A percentile compares a stretch with the other conserved stretches of the same genome.
These are phyloP conservation scores for Beauveria brongniartii DNA, from an alignment of 2,329 filamentous ascomycete genomes.

Conservation along the genomic window DNA sequence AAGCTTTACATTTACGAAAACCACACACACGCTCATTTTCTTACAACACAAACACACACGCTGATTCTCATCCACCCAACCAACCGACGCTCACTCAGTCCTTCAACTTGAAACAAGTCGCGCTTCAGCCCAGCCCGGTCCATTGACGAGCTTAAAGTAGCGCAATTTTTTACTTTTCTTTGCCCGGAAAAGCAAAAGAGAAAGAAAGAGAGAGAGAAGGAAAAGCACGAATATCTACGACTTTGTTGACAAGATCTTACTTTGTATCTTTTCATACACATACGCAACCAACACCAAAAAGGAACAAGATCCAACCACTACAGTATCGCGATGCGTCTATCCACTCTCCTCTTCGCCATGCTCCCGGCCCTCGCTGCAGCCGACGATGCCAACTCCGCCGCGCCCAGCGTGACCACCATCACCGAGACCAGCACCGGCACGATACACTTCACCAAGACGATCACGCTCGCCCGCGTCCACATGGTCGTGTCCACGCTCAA, in stretches of 20 bases:
- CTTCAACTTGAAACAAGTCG: conserved; percentile 8
- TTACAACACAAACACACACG: conserved; percentile 13
- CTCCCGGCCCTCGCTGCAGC: conserved; percentile 48
- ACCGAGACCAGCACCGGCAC: conserved; percentile 41
- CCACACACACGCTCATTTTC: conserved; percentile 11
- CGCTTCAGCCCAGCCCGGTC: not conserved
- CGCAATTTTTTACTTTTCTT: too few species aligned
- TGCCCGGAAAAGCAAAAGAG: too few species aligned
- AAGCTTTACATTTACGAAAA: conserved; percentile 18
- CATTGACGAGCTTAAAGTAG: not conserved
- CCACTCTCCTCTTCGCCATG: conserved; percentile 37
- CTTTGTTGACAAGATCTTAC: too few species aligned
- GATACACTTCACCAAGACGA: conserved; percentile 41
- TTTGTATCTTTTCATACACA: not conserved
- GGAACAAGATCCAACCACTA: conserved; percentile 13
- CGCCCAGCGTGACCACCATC: conserved; percentile 20
- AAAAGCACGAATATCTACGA: too few species aligned
- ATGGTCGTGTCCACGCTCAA: conserved; percentile 26
- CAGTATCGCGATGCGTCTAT: conserved; percentile 30
- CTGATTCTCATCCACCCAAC: conserved; percentile 18
- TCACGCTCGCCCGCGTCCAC: conserved; percentile 41
- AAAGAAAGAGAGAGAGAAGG: too few species aligned
- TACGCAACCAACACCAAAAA: conserved; percentile 13
- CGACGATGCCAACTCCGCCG: conserved; percentile 17
- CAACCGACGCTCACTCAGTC: not conserved